These are phyloP conservation scores for Venturia carpophila DNA, from an alignment of 2,329 filamentous ascomycete species.

Conservation along the genomic window DNA sequence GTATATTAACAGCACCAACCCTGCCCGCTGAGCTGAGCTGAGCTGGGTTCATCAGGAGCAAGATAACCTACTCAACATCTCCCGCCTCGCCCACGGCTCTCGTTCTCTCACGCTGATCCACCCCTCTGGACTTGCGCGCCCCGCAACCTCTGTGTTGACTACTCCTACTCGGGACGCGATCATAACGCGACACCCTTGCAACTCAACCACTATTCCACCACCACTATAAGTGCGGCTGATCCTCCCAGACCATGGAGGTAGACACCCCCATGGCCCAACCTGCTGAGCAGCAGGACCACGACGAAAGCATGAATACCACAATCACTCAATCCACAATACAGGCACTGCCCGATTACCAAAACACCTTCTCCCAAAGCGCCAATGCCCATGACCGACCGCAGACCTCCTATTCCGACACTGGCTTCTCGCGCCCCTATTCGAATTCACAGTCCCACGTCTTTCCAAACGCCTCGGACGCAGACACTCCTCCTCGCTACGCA, in stretches of 20 bases:
- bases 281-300: conserved; percentile 22
- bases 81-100: background rate
- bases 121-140: conserved; percentile 19
- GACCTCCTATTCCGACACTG: conserved; percentile 46
- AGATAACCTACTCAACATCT: background rate
- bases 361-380: conserved; percentile 19
- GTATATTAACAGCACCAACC: conserved; percentile 7
- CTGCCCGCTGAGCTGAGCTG: background rate
- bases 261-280: conserved; percentile 9
- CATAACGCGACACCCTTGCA: conserved; percentile 11
- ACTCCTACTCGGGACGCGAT: background rate
- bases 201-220: conserved; percentile 4
- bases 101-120: background rate
- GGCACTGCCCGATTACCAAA: conserved; percentile 16
- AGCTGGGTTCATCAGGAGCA: background rate
- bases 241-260: conserved; percentile 9
- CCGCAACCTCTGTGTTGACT: conserved; percentile 8
- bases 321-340: conserved; percentile 25
- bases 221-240: background rate
- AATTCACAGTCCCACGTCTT: conserved; percentile 29
- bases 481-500: conserved; percentile 26
- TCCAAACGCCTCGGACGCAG: conserved; percentile 41
- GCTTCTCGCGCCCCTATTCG: conserved; percentile 37
- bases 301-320: conserved; percentile 42
- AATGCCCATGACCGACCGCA: conserved; percentile 38